Percentiles rank a stretch among this genome's conserved stretches.
Evolutionary conservation across 2,329 filamentous ascomycete species (phyloP).

Genomic region (Dactylellina cionopaga): DNA sequence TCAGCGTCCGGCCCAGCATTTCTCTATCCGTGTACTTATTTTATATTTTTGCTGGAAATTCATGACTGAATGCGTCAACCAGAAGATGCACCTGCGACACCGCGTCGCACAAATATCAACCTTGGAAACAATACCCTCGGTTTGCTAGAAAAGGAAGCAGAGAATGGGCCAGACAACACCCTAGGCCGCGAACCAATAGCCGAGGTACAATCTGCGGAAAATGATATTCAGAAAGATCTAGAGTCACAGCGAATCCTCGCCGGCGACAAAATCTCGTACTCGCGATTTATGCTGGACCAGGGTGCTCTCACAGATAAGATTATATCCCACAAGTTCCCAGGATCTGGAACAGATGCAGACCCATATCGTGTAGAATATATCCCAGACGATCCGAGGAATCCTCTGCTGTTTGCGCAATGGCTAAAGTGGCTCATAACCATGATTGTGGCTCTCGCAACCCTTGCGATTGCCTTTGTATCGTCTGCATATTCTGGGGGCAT

Average conservation of each 20-base stretch:
- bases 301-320: constrained; percentile 69
- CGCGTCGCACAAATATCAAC: neutral
- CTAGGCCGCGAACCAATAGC: neutral
- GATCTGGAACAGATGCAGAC: constrained; percentile 72
- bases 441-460: constrained; percentile 72
- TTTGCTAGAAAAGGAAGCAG: constrained; percentile 11
- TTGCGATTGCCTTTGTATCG: constrained; percentile 71
- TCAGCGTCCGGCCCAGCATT: no score
- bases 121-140: neutral
- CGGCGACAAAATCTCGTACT: constrained; percentile 59
- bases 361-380: constrained; percentile 77
- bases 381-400: constrained; percentile 73
- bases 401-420: constrained; percentile 67
- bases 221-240: neutral
- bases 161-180: neutral
- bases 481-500: constrained; percentile 45
- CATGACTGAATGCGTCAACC: neutral
- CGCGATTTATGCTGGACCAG: constrained; percentile 68
- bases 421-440: constrained; percentile 75
- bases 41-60: no score
- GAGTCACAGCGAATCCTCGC: constrained; percentile 13
- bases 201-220: neutral
- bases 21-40: no score
- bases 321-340: constrained; percentile 68
- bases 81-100: neutral